These are phyloP conservation scores for Trichoderma oligosporum DNA, from an alignment of 2,329 filamentous ascomycete genomes.

Conservation along the genomic window DNA sequence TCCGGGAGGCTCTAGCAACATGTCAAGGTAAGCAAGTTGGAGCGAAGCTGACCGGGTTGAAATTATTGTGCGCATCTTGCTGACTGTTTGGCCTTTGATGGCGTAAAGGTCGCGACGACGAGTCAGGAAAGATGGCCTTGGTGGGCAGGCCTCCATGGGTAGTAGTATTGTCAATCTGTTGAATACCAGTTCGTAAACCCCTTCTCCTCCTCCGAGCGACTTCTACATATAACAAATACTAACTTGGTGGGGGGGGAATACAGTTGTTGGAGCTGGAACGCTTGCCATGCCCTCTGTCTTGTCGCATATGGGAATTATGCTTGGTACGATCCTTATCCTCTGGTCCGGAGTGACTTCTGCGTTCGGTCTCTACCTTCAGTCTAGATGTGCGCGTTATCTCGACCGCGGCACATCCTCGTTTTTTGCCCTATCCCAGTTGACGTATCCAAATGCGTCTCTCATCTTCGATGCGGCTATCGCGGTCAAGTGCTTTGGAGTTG, in stretches of 20 bases:
- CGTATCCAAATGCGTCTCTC: slow-evolving; percentile 92
- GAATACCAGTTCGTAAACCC: slow-evolving; percentile 72
- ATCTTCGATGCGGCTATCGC: slow-evolving; percentile 95
- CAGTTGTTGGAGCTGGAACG: slow-evolving; percentile 89
- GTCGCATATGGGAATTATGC: slow-evolving; percentile 88
- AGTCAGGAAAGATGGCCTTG: slow-evolving; percentile 66
- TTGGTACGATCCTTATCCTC: slow-evolving; percentile 78
- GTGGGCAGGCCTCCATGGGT: slow-evolving; percentile 77
- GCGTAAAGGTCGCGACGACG: slow-evolving; percentile 52
- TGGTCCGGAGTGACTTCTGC: slow-evolving; percentile 88
- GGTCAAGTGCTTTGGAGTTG: slow-evolving; percentile 96
- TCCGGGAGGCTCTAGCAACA: slow-evolving; percentile 41
- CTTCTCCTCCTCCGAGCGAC: background rate
- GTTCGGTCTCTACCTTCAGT: slow-evolving; percentile 92
- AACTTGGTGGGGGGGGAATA: background rate
- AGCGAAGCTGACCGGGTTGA: background rate
- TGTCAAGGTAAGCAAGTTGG: slow-evolving; percentile 46
- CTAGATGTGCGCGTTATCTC: slow-evolving; percentile 86
- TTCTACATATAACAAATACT: slow-evolving; percentile 19
- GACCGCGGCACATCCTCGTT: slow-evolving; percentile 87
- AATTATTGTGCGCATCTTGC: background rate
- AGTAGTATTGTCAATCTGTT: slow-evolving; percentile 94
- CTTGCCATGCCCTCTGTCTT: slow-evolving; percentile 94
- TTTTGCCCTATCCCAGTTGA: slow-evolving; percentile 94
- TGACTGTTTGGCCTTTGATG: slow-evolving; percentile 15